Evolutionary conservation across 2,329 filamentous ascomycete genomes (phyloP).

Genomic region (Dothideomycetes sp.): DNA sequence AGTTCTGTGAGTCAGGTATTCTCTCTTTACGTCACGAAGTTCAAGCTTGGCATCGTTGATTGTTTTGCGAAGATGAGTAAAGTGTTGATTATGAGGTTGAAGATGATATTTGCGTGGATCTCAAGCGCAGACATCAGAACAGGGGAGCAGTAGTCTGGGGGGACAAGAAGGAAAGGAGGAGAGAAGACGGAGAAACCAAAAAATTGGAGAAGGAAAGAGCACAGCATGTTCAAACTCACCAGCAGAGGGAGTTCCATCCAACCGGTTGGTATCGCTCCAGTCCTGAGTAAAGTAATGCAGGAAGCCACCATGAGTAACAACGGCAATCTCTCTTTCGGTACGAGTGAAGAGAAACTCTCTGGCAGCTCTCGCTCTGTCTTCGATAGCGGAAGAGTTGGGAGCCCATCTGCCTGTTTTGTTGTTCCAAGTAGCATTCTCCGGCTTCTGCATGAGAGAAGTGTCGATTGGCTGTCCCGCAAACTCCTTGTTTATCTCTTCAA

Average conservation of each 20-base stretch:
- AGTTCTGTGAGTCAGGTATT: not conserved
- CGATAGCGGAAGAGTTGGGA: slow-evolving; percentile 40
- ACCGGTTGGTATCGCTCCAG: slow-evolving; percentile 50
- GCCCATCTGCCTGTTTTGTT: slow-evolving; percentile 46
- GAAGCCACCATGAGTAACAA: slow-evolving; percentile 75
- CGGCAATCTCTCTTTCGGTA: slow-evolving; percentile 55
- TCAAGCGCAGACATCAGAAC: not conserved
- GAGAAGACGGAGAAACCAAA: not conserved
- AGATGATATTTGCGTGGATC: not conserved
- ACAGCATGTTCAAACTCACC: slow-evolving; percentile 1
- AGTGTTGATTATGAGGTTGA: not conserved
- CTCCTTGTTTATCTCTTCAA: slow-evolving; percentile 44
- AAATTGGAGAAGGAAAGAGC: not conserved
- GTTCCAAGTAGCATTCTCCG: slow-evolving; percentile 53
- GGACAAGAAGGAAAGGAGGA: not conserved
- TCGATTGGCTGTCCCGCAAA: slow-evolving; percentile 55
- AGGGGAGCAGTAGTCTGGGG: not conserved
- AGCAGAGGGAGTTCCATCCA: slow-evolving; percentile 23
- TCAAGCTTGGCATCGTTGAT: not conserved
- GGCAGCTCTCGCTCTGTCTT: slow-evolving; percentile 49
- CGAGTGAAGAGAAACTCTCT: slow-evolving; percentile 44
- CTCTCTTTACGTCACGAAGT: not conserved
- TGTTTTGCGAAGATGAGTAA: not conserved
- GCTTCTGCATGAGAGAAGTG: slow-evolving; percentile 40
- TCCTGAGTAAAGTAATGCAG: slow-evolving; percentile 79